phyloP scores from a whole-genome alignment of 805 yeast genomes.

The Candida ortonii region DNA sequence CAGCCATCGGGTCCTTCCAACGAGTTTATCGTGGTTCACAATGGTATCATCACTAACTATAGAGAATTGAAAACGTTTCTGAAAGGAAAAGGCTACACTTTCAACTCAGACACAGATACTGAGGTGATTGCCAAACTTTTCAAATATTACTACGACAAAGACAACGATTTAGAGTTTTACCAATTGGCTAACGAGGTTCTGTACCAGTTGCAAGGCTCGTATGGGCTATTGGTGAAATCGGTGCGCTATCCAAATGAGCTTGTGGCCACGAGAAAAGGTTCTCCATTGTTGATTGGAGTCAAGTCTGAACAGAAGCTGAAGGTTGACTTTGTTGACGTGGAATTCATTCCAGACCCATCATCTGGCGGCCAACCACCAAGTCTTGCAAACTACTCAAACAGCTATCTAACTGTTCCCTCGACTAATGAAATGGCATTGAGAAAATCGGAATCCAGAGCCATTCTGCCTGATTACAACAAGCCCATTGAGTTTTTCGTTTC shows the following conservation, averaged over 20 bases:
- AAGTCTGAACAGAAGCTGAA: constrained; percentile 92
- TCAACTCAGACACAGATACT: constrained; percentile 94
- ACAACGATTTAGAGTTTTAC: constrained; percentile 79
- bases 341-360: constrained; percentile 70
- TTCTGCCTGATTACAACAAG: constrained; percentile 83
- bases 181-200: constrained; percentile 90
- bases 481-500: constrained; percentile 95
- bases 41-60: constrained; percentile 96
- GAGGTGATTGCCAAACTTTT: constrained; percentile 96
- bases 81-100: constrained; percentile 70
- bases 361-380: constrained; percentile 30
- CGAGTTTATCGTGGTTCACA: constrained; percentile 92
- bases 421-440: constrained; percentile 25
- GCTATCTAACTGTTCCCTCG: constrained; percentile 18
- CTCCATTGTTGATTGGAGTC: constrained; percentile 95
- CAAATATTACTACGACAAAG: constrained; percentile 82
- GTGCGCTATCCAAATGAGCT: constrained; percentile 92
- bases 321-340: constrained; percentile 98
- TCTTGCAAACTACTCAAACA: constrained; percentile 12
- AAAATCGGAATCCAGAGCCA: constrained; percentile 79
- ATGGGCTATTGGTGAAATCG: constrained; percentile 91
- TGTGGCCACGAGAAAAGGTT: constrained; percentile 96
- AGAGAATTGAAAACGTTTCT: constrained; percentile 85
- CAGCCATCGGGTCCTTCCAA: constrained; percentile 81
- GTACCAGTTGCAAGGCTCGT: constrained; percentile 94